Conservation (phyloP, 495 filamentous ascomycete species). For the Xeromyces bisporus region DNA sequence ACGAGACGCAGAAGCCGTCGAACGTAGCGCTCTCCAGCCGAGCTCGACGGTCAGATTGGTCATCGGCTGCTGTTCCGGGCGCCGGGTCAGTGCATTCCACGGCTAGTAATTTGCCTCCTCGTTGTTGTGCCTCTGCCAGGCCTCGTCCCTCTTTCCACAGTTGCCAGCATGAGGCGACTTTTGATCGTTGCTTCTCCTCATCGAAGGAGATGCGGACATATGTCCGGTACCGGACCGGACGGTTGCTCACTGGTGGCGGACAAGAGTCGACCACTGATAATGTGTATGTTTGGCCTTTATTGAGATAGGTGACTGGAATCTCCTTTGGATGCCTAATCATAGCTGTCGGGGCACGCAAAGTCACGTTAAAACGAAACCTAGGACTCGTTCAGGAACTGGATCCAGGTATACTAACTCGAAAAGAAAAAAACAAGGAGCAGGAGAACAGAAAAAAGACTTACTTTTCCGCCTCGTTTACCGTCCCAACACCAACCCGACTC, state of each 20-base stretch:
- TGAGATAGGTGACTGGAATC: slow-evolving; percentile 88
- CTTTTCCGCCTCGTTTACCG: slow-evolving; percentile 30
- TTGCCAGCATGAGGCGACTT: slow-evolving; percentile 76
- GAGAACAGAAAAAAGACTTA: slow-evolving; percentile 23
- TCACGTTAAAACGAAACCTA: slow-evolving; percentile 77
- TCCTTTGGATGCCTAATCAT: slow-evolving; percentile 81
- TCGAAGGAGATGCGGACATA: slow-evolving; percentile 87
- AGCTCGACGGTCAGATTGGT: slow-evolving; percentile 51
- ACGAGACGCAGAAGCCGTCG: slow-evolving; percentile 81
- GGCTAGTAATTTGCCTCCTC: slow-evolving; percentile 72
- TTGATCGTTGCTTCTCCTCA: slow-evolving; percentile 72
- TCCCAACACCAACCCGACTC: slow-evolving; percentile 10
- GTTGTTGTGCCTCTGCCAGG: slow-evolving; percentile 73
- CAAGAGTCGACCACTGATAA: slow-evolving; percentile 54
- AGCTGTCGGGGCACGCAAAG: slow-evolving; percentile 85
- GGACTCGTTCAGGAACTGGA: slow-evolving; percentile 8
- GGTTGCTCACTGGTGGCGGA: slow-evolving; percentile 28
- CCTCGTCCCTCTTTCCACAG: slow-evolving; percentile 92
- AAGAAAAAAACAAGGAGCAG: slow-evolving; percentile 3
- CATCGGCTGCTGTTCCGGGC: slow-evolving; percentile 48
- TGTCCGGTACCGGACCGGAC: slow-evolving; percentile 53
- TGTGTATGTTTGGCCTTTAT: slow-evolving; percentile 88
- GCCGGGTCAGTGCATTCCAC: slow-evolving; percentile 81
- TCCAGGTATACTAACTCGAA: neutral
- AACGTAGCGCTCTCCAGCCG: slow-evolving; percentile 73